These are phyloP conservation scores for Fragaria vesca DNA, from an alignment of 306 rosid species.

Conservation along the genomic window DNA sequence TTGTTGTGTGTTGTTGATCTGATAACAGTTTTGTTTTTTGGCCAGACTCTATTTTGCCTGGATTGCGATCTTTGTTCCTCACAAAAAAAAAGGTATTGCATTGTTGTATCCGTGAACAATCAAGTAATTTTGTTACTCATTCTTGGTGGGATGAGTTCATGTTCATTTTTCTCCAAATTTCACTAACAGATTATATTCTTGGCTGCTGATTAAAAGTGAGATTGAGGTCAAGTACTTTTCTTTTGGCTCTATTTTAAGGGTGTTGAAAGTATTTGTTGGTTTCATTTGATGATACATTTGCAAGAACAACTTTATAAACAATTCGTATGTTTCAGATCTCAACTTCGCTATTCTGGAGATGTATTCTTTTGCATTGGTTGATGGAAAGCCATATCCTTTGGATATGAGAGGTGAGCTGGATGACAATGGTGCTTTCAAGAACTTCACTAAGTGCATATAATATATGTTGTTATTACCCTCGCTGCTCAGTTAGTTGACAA, in stretches of 20 bases:
- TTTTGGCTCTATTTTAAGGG: slow-evolving; percentile 74
- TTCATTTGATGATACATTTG: background rate
- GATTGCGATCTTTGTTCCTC: too few species aligned
- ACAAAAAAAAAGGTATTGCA: too few species aligned
- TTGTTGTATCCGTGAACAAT: too few species aligned
- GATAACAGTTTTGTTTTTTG: too few species aligned
- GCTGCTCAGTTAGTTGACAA: background rate
- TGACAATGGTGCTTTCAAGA: slow-evolving; percentile 94
- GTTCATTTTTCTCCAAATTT: too few species aligned
- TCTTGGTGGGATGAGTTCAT: too few species aligned
- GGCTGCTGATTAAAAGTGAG: too few species aligned
- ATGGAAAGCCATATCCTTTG: slow-evolving; percentile 96
- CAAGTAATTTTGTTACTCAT: too few species aligned
- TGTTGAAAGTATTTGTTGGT: slow-evolving; percentile 11
- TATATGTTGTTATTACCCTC: slow-evolving; percentile 22
- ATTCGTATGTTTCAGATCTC: slow-evolving; percentile 52
- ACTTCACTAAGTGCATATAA: slow-evolving; percentile 74
- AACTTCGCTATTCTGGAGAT: slow-evolving; percentile 94
- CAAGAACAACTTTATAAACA: background rate
- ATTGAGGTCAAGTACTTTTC: background rate
- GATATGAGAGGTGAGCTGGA: slow-evolving; percentile 99
- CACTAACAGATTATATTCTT: too few species aligned
- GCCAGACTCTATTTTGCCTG: too few species aligned
- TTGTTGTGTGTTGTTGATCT: too few species aligned
- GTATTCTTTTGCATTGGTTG: slow-evolving; percentile 84